These are phyloP conservation scores for Forsythia viridissima DNA, from an alignment of 257 asterid species.

Conservation along the genomic window DNA sequence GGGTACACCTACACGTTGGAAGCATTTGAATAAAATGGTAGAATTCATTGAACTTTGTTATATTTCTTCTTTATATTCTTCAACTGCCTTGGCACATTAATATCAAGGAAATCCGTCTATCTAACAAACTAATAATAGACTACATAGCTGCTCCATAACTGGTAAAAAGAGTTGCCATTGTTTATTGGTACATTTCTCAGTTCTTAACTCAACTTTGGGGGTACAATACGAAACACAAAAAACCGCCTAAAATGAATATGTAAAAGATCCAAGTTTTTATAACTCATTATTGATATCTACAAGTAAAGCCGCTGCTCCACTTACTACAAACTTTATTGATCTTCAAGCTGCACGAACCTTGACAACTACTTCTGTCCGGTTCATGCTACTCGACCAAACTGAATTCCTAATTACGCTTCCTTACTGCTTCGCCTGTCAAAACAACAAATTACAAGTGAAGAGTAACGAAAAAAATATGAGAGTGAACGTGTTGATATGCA, in stretches of 20 bases:
- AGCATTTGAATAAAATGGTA: too few relatives aligned
- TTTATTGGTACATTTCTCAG: slow-evolving; percentile 34
- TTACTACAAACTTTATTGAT: slow-evolving; percentile 12
- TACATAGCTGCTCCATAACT: too few relatives aligned
- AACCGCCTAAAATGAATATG: slow-evolving; percentile 27
- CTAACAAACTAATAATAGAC: too few relatives aligned
- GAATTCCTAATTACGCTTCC: slow-evolving; percentile 17
- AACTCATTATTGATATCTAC: slow-evolving; percentile 46
- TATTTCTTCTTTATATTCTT: too few relatives aligned
- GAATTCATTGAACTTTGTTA: too few relatives aligned
- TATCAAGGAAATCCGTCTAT: too few relatives aligned
- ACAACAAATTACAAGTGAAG: not conserved
- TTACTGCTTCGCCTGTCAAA: slow-evolving; percentile 60
- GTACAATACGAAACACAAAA: slow-evolving; percentile 19
- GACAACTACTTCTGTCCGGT: slow-evolving; percentile 13
- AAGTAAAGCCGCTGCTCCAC: slow-evolving; percentile 38
- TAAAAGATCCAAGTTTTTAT: slow-evolving; percentile 14
- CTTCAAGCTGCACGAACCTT: slow-evolving; percentile 27
- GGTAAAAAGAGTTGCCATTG: not conserved
- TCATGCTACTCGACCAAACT: slow-evolving; percentile 24
- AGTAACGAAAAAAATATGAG: not conserved
- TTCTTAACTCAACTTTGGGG: slow-evolving; percentile 24
- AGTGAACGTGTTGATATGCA: not conserved
- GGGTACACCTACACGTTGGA: too few relatives aligned
- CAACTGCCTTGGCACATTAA: too few relatives aligned